Evolutionary conservation across 2,329 filamentous ascomycete species (phyloP), one percentile per base, ranked within the genome.

Genomic region (Calonectria pseudoturangicola): DNA sequence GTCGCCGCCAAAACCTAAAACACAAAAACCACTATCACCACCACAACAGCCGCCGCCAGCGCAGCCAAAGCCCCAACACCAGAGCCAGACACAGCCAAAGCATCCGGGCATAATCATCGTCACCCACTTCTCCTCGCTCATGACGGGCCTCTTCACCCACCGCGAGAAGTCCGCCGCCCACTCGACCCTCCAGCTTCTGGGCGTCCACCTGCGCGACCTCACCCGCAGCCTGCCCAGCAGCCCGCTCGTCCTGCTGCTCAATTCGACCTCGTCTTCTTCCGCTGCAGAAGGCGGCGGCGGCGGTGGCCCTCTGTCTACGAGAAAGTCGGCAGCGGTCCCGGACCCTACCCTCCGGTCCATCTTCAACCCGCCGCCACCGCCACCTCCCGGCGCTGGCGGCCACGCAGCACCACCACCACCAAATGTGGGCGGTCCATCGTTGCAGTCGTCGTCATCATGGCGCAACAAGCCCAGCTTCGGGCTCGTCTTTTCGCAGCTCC

Each of bases 231-330:
- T 85, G 27, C 68, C 82, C 9, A 82, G 83, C 13, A 84, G 81
- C 15, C 86, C 89, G 1, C 84, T 92, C 7, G 82, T 91, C 36
- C 80, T 92, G 71, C 82, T 92, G 2, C 85, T 91, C 69, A 92
- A 92, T 82, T 86, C 87, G 0, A 89, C 87, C 16, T 66, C 71
- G 36, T 54, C 70, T 10, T 48, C 71, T 30, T 47, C 68, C 5
- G 36, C 58, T 21, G 28, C 64, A 12, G 65, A 47, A 66, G 13
- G 30, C 28, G 66, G 21, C 21, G 21, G 21, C 21, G 21, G 21
- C 21, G 21, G 21, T 21, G 21, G 51, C 47, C 10, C 60, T 43
- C 67, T 71, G 41, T 36, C 67, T 36, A 16, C 58, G 27, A 78
- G 65, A 39, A 68, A 70, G 25, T 51, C 67, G 30, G 25, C 51